Evolutionary conservation across 2,329 filamentous ascomycete species (phyloP).

Genomic region (Akanthomyces lecanii): DNA sequence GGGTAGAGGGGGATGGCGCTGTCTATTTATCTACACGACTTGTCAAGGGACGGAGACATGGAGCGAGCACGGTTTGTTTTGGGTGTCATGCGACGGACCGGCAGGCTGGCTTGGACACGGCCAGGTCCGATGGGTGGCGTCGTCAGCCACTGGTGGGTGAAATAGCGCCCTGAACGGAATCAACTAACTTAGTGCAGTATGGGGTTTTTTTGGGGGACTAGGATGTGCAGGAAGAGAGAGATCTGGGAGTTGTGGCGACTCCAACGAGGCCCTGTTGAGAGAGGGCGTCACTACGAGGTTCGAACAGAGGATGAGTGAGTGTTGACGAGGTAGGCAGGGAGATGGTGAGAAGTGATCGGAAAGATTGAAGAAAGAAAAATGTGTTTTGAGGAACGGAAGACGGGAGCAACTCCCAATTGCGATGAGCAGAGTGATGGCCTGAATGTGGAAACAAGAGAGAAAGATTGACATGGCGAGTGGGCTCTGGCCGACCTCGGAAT

Average conservation of each 20-base stretch:
- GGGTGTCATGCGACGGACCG: background rate
- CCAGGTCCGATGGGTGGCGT: constrained; percentile 12
- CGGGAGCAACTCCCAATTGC: background rate
- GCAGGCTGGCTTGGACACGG: background rate
- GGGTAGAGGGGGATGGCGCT: background rate
- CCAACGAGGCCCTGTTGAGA: no score
- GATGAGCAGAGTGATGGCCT: background rate
- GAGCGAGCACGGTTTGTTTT: background rate
- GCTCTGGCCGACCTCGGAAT: constrained; percentile 11
- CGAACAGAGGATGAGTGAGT: no score
- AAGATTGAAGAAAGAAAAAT: no score
- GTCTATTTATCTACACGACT: constrained; percentile 9
- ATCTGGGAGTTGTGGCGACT: background rate
- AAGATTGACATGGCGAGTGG: background rate
- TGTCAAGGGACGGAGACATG: background rate
- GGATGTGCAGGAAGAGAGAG: background rate
- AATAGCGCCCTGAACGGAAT: constrained; percentile 1
- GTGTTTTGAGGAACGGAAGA: background rate
- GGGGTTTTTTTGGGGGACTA: background rate
- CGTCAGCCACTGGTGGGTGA: background rate
- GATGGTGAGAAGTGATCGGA: background rate
- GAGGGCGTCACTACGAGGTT: no score
- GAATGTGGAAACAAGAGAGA: background rate
- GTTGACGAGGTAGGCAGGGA: background rate
- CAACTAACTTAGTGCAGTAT: background rate